phyloP scores from a whole-genome alignment of 805 yeast genomes.

The Lipomyces yamadae region DNA sequence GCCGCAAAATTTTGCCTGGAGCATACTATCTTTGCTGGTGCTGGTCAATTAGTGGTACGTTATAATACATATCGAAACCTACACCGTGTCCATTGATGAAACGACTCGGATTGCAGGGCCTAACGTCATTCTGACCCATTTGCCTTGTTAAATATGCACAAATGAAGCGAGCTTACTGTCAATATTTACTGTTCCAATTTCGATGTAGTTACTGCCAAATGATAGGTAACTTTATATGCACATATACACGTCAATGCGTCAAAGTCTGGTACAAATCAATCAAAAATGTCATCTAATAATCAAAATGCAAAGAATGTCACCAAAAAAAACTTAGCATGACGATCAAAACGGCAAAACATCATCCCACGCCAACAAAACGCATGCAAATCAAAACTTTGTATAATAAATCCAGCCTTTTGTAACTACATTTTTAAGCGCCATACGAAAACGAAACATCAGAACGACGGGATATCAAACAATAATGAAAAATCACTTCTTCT shows the following conservation, averaged over 20 bases:
- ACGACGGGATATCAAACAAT: background rate
- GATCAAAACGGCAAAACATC: constrained; percentile 1
- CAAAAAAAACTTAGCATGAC: background rate
- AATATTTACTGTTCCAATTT: no score
- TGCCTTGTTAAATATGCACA: no score
- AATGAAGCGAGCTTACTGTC: no score
- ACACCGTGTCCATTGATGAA: no score
- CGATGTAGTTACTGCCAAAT: background rate
- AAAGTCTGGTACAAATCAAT: background rate
- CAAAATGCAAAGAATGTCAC: background rate
- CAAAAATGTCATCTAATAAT: background rate
- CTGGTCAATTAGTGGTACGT: no score
- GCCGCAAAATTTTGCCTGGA: no score
- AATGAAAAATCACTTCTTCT: background rate
- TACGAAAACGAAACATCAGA: background rate
- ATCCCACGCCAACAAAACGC: constrained; percentile 1
- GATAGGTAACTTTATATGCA: background rate
- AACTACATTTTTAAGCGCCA: background rate
- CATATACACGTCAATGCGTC: background rate
- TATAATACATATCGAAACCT: no score
- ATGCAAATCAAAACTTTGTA: background rate
- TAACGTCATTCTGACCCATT: no score
- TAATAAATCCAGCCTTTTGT: background rate
- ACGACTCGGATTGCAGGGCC: no score
- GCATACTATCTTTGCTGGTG: no score